Percentiles rank a stretch among this genome's conserved stretches.
Evolutionary conservation across 306 rosid species (phyloP).

Genomic region (Vachellia collinsii): DNA sequence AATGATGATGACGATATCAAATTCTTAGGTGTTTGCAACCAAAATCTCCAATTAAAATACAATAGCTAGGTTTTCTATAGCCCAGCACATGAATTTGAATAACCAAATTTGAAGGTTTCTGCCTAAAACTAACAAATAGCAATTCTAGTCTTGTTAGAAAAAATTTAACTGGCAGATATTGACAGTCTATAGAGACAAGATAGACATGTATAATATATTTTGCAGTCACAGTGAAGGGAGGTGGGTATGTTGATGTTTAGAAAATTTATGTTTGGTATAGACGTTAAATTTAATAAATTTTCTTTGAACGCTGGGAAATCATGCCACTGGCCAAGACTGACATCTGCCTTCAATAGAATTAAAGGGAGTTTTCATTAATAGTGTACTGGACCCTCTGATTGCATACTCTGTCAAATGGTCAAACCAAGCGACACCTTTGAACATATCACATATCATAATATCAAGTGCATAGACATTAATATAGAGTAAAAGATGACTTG

Average conservation of each 20-base stretch:
- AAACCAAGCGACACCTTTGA: slow-evolving; percentile 12
- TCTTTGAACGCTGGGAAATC: not conserved
- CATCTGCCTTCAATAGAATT: not conserved
- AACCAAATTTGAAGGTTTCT: not conserved
- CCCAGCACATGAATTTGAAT: not conserved
- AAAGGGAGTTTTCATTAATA: not conserved
- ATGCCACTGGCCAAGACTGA: not conserved
- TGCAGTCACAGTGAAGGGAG: not conserved
- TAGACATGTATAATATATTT: not conserved
- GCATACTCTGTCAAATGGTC: slow-evolving; percentile 4
- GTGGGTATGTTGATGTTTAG: not conserved
- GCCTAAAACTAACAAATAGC: not conserved
- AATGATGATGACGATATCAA: not conserved
- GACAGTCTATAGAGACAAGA: not conserved
- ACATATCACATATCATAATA: not conserved
- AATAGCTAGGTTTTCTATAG: not conserved
- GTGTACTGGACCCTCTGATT: not conserved
- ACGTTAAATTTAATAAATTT: not conserved
- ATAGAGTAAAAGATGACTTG: not conserved
- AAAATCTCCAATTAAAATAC: not conserved
- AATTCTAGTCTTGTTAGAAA: not conserved
- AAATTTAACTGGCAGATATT: not conserved
- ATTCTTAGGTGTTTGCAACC: not conserved
- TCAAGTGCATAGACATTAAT: slow-evolving; percentile 24
- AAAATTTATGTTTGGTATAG: not conserved